Conservation (phyloP, 2,329 filamentous ascomycete genomes). For the Didymella segeticola region DNA sequence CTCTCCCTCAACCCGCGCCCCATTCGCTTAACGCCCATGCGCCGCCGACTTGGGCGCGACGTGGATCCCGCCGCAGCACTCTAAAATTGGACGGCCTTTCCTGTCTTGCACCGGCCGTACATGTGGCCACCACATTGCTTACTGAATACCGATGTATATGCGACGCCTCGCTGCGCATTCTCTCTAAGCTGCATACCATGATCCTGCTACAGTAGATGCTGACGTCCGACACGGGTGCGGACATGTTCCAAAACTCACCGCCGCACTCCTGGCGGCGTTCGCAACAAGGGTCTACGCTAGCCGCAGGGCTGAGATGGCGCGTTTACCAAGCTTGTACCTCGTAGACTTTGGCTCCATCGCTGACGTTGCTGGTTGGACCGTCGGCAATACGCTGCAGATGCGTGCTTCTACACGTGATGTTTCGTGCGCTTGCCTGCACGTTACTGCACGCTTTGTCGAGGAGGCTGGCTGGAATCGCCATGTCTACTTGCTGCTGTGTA, state of each 20-base stretch:
- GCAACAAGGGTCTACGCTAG: conserved; percentile 14
- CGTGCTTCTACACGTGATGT: not conserved
- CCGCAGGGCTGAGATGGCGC: conserved; percentile 7
- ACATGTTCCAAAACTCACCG: conserved; percentile 14
- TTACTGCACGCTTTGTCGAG: not conserved
- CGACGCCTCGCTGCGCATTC: conserved; percentile 2
- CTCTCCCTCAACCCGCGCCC: conserved; percentile 9
- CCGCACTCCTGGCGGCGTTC: conserved; percentile 5
- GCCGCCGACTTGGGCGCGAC: not conserved
- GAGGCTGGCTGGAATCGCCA: conserved; percentile 5
- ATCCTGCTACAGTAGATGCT: not conserved
- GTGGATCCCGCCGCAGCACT: conserved; percentile 10
- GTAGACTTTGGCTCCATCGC: conserved; percentile 11
- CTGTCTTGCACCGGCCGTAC: conserved; percentile 3
- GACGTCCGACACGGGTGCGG: conserved; percentile 5
- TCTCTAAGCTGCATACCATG: not conserved
- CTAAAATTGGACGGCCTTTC: conserved; percentile 13
- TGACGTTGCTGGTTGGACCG: conserved; percentile 15
- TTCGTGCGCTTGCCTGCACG: conserved; percentile 3
- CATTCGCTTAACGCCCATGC: conserved; percentile 1
- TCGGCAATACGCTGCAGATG: conserved; percentile 10
- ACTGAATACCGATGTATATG: not conserved
- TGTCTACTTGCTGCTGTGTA: not conserved
- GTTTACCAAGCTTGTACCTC: conserved; percentile 5
- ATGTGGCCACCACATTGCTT: not conserved